These are phyloP conservation scores for Leersia perrieri DNA, from an alignment of 176 grass and related monocot species.

Conservation along the genomic window DNA sequence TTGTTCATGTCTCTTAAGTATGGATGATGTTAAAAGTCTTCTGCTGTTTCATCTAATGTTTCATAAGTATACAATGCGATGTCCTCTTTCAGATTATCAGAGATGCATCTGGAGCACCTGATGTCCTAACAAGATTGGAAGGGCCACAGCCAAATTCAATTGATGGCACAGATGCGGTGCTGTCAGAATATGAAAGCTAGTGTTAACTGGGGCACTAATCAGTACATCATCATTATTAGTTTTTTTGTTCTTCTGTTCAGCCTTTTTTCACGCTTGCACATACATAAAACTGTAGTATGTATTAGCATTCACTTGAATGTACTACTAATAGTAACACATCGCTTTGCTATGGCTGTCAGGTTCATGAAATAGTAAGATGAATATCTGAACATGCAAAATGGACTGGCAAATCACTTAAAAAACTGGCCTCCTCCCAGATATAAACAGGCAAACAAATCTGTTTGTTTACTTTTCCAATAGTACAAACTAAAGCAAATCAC, in stretches of 20 bases:
- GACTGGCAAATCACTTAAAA: background rate
- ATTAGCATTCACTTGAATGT: background rate
- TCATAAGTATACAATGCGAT: background rate
- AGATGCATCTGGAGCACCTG: constrained; percentile 82
- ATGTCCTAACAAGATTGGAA: constrained; percentile 86
- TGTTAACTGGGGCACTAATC: background rate
- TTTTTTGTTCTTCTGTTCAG: background rate
- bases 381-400: background rate
- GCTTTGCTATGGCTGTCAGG: background rate
- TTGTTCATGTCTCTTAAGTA: background rate
- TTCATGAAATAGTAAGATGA: background rate
- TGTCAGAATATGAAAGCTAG: constrained; percentile 91
- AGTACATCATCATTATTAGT: background rate
- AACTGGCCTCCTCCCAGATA: background rate
- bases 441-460: background rate
- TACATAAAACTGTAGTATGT: constrained; percentile 6
- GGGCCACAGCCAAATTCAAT: constrained; percentile 34
- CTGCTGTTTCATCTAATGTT: background rate
- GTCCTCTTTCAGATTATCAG: constrained; percentile 65
- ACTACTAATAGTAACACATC: too few species aligned
- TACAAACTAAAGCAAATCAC: too few species aligned
- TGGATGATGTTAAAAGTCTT: background rate
- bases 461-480: too few species aligned
- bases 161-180: constrained; percentile 46
- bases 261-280: background rate